Base-by-base conservation (phyloP, 1,284 basidiomycete species). In the Paramarasmius palmivorus region DNA sequence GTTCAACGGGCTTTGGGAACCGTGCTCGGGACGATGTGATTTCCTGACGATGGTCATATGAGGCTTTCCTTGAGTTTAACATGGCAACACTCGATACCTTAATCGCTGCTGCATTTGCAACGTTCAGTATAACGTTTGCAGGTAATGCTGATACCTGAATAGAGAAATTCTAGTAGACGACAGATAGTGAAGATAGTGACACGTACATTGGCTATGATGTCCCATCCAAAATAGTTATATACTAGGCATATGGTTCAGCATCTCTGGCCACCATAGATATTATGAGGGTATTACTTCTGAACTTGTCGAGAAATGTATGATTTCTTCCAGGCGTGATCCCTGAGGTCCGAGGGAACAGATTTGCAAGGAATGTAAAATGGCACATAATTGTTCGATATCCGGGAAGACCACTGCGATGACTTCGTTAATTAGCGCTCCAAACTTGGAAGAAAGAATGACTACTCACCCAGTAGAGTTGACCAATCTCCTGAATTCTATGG, bases 1-100 rank as follows among this genome's bases (percentile, higher is more conserved):
- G 9, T n/a, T 50, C 49, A 1, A 42, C 49, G 6, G 49, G 49
- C 26, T 50, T 50, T 12, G 49, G 49, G 49, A 50, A 50, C 2
- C 25, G 35, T 6, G 39, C 32, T 14, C 49, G 49, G n/a, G 37
- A 50, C 12, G 38, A 26, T 12, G 38, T 42, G 25, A 50, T 41
- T 41, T 50, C 38, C 49, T 50, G 12, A 17, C 12, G 29, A 32
- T 12, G 12, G 7, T 6, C 12, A 26, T 3, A 45, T 26, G 15
- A 4, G 7, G 8, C 9, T 40, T 40, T 17, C 22, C 39, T 15
- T 10, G n/a, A 5, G 15, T 23, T n/a, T n/a, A n/a, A n/a, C n/a
- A n/a, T n/a, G n/a, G n/a, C n/a, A n/a, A n/a, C n/a, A n/a, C n/a
- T n/a, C n/a, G n/a, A n/a, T n/a, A 46, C 44, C 44, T 32, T 46